Evolutionary conservation across 176 grass and related monocot genomes (phyloP), one percentile per base, ranked within the genome.

Genomic region (Echinochloa phyllopogon): DNA sequence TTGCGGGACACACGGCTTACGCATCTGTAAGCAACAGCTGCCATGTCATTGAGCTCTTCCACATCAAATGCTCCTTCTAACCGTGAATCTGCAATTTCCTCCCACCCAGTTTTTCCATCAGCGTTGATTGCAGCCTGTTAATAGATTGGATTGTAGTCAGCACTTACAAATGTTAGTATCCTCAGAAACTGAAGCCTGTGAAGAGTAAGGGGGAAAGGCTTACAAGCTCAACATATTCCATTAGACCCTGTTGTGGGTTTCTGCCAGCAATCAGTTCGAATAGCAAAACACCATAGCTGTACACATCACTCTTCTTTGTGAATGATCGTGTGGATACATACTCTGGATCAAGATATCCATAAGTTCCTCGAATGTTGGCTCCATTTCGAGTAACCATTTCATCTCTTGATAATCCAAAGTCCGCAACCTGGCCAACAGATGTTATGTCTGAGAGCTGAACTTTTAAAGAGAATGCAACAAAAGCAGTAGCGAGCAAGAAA

Each of bases 261-360:
- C 96, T 88, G 65, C 96, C 89, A 53, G 96, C 85, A 60, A 99
- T 90, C 78, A 99, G 75, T 82, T 99, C 96, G 65, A 99, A 94
- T 65, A 99, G 74, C 84, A 99, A 86, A 64, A 99, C 91, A 7
- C 96, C 95, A 29, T 89, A 98, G 86, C 95, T 95, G 68, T 98
- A 98, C 55, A 99, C 96, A 76, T 99, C 96, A 76, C 93, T 99
- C 89, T 99, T 99, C 86, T 99, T 96, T 3, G 96, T 99, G 71
- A 94, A 99, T 25, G 92, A 94, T 21, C 89, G 86, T 37, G 96
- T 94, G 8, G 96, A 96, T 44, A 99, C 79, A 27, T 96, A 99
- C 82, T 98, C 93, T 1, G 95, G 93, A 76, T 98, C 95, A 76
- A 98, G 91, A 83, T 96, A 99, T 70, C 96, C 96, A 33, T 77